Conservation (phyloP, 129 eudicot species). For the Centella asiatica region DNA sequence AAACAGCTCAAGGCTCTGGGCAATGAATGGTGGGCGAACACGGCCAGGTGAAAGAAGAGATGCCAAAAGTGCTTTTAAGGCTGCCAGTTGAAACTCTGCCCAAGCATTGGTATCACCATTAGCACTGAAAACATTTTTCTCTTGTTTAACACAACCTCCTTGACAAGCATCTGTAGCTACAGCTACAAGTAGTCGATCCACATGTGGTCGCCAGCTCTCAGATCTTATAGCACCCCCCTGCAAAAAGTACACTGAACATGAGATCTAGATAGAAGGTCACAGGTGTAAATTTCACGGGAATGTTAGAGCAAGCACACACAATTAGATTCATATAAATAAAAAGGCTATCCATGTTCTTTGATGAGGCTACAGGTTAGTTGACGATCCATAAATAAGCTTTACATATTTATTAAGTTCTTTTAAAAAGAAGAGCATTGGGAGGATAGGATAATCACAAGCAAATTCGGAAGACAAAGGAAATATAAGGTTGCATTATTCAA, state of each 20-base stretch:
- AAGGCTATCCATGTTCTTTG: no score
- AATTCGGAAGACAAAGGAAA: no score
- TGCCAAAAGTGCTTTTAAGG: conserved; percentile 77
- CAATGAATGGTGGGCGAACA: conserved; percentile 56
- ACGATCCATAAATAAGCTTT: no score
- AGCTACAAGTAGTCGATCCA: conserved; percentile 48
- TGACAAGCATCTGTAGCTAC: conserved; percentile 63
- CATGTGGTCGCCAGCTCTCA: conserved; percentile 60
- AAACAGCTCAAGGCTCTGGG: conserved; percentile 66
- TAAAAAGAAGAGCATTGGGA: no score
- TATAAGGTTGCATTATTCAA: no score
- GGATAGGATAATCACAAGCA: no score
- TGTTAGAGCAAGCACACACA: not conserved
- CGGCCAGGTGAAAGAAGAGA: conserved; percentile 78
- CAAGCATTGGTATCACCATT: conserved; percentile 23
- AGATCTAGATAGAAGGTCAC: not conserved
- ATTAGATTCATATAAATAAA: no score
- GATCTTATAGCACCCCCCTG: conserved; percentile 79
- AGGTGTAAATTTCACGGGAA: not conserved
- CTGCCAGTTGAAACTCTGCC: conserved; percentile 76
- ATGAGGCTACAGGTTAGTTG: no score
- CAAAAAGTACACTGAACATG: conserved; percentile 4
- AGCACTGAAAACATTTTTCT: conserved; percentile 11
- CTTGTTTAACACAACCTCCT: conserved; percentile 55
- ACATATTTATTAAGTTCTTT: no score